Evolutionary conservation across 1,139 yeast species (phyloP).

Genomic region (Taphrina betulina): DNA sequence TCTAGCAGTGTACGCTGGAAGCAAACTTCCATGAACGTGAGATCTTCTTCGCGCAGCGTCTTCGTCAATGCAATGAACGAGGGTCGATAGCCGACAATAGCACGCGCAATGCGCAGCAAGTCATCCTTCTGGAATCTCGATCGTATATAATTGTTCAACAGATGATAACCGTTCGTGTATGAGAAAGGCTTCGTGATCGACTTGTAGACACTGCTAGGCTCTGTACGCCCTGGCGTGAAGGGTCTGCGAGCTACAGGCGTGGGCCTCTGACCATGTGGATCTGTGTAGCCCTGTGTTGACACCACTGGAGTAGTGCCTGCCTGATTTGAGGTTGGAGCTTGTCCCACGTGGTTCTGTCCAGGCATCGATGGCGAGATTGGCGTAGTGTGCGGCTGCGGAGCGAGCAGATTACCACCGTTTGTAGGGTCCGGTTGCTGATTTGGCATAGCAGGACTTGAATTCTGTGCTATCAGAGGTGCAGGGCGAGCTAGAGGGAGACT

Average conservation of each 20-base stretch:
- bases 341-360: not conserved
- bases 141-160: constrained; percentile 69
- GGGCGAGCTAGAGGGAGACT: not conserved
- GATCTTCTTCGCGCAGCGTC: constrained; percentile 81
- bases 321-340: not conserved
- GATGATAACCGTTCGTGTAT: constrained; percentile 88
- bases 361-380: not conserved
- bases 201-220: constrained; percentile 64
- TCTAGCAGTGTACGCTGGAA: constrained; percentile 88
- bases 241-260: constrained; percentile 32
- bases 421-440: not conserved
- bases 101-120: constrained; percentile 78
- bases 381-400: not conserved
- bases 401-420: too few species aligned
- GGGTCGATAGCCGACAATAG: constrained; percentile 87
- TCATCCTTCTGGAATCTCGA: constrained; percentile 67
- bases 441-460: too few species aligned
- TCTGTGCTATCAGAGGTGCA: not conserved
- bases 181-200: constrained; percentile 72
- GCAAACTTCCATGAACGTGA: constrained; percentile 93
- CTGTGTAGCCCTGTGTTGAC: not conserved
- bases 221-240: constrained; percentile 34
- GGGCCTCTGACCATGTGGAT: constrained; percentile 32
- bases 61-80: constrained; percentile 90
- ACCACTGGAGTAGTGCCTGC: not conserved